These are phyloP conservation scores for Maudiozyma bulderi DNA, from an alignment of 805 yeast species.

Conservation along the genomic window DNA sequence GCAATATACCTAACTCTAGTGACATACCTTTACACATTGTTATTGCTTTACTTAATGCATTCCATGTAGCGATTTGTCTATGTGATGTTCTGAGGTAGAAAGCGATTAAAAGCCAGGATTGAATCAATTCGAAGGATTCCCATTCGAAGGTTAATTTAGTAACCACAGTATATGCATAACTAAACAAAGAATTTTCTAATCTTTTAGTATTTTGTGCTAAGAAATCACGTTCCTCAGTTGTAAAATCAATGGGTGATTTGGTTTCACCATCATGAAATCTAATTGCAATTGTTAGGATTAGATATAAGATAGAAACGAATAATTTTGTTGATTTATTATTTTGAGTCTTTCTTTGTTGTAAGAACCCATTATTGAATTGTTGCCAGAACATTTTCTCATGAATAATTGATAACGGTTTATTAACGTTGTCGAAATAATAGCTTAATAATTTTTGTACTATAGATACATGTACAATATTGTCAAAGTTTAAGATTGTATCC, in stretches of 20 bases:
- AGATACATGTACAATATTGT: conserved; percentile 13
- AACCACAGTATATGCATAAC: conserved; percentile 32
- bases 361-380: conserved; percentile 32
- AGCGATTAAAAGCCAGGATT: conserved; percentile 39
- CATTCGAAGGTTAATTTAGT: conserved; percentile 38
- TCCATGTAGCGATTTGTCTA: conserved; percentile 37
- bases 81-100: conserved; percentile 36
- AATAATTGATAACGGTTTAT: conserved; percentile 43
- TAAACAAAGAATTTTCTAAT: conserved; percentile 37
- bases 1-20: conserved; percentile 27
- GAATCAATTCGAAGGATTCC: conserved; percentile 43
- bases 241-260: conserved; percentile 3
- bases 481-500: conserved; percentile 20
- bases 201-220: conserved; percentile 5
- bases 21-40: conserved; percentile 39
- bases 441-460: conserved; percentile 29
- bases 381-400: conserved; percentile 46
- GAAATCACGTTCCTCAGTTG: conserved; percentile 8
- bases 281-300: conserved; percentile 42
- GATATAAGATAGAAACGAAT: conserved; percentile 42
- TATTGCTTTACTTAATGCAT: conserved; percentile 35
- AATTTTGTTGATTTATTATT: conserved; percentile 31
- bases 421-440: conserved; percentile 37
- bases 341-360: conserved; percentile 17
- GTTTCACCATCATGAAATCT: conserved; percentile 38